Evolutionary conservation across 2,329 filamentous ascomycete genomes (phyloP).

Genomic region (Pseudopyricularia cyperi): DNA sequence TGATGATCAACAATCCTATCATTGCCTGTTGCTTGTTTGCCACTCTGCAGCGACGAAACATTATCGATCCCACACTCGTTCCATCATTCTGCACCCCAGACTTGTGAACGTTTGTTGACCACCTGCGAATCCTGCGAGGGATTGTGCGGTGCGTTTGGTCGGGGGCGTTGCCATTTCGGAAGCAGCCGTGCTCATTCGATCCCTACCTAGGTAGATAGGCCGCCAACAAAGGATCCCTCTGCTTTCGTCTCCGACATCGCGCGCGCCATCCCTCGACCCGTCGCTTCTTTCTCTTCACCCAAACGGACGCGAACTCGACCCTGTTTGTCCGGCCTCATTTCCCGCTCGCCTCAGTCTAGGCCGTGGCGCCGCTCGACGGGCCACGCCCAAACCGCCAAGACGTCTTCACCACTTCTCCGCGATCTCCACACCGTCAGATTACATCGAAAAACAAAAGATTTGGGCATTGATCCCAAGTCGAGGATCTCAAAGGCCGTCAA

Average conservation of each 20-base stretch:
- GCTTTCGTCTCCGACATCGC: background rate
- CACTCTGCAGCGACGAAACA: background rate
- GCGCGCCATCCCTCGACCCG: background rate
- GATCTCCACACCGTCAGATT: conserved; percentile 35
- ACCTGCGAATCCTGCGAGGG: background rate
- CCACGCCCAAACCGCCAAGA: conserved; percentile 36
- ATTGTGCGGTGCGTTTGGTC: background rate
- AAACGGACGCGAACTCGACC: background rate
- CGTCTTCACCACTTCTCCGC: conserved; percentile 61
- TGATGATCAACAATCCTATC: background rate
- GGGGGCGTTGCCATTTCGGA: background rate
- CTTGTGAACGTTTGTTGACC: background rate
- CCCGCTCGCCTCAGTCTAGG: background rate
- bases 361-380: conserved; percentile 5
- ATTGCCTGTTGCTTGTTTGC: background rate
- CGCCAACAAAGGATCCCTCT: background rate
- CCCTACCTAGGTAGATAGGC: too few species aligned
- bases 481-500: conserved; percentile 4
- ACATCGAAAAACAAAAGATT: conserved; percentile 15
- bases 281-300: background rate
- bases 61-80: background rate
- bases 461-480: conserved; percentile 3
- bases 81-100: background rate
- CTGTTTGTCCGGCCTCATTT: background rate
- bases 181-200: background rate